A percentile compares a stretch with the other conserved stretches of the same genome.
Conservation (phyloP, 148 eudicot species). For the Rheum nobile region DNA sequence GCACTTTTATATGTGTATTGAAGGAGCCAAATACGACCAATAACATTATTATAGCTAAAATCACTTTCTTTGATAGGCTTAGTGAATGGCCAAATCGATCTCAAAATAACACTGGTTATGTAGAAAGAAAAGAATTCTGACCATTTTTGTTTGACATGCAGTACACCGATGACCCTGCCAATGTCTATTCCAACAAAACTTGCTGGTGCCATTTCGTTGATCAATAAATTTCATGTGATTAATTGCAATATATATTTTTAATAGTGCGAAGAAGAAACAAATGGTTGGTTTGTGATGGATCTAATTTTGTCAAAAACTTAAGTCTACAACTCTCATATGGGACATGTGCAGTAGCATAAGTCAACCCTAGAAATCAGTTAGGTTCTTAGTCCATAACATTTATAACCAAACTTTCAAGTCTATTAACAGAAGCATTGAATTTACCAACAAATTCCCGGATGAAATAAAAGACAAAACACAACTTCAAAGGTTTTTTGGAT, state of each 20-base stretch:
- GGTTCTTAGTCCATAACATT: no score
- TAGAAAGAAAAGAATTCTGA: neutral
- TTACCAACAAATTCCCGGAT: no score
- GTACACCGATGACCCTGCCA: conserved; percentile 80
- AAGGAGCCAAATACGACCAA: neutral
- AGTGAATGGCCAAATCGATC: neutral
- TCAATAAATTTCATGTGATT: conserved; percentile 88
- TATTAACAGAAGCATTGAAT: no score
- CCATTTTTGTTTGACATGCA: conserved; percentile 21
- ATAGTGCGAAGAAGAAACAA: neutral
- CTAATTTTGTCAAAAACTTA: neutral
- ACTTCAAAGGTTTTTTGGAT: no score
- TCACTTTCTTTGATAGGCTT: neutral
- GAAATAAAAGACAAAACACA: no score
- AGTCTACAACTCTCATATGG: neutral
- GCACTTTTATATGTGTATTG: neutral
- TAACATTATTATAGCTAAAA: neutral
- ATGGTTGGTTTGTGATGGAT: neutral
- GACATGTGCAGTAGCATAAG: no score
- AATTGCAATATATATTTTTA: neutral
- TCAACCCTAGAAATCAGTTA: no score
- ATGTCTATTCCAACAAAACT: conserved; percentile 90
- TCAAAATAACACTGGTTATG: neutral
- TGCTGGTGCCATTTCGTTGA: conserved; percentile 88
- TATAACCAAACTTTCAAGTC: no score